These are phyloP conservation scores for Microdochium nivale DNA, from an alignment of 2,329 filamentous ascomycete species.

Conservation along the genomic window DNA sequence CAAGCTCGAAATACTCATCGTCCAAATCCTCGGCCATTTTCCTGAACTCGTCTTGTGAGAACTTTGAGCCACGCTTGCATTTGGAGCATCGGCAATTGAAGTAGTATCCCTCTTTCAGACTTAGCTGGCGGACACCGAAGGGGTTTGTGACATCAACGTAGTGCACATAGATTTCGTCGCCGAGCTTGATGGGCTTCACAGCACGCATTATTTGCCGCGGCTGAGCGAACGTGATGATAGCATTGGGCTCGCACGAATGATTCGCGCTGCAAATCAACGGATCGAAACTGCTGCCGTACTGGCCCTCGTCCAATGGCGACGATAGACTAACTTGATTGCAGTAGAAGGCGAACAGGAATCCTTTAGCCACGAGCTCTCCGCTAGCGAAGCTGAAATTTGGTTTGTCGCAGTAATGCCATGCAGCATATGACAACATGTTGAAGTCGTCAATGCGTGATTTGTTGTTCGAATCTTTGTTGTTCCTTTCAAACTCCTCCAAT, in stretches of 20 bases:
- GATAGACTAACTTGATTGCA: slow-evolving; percentile 9
- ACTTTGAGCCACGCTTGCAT: slow-evolving; percentile 28
- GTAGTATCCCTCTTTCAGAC: slow-evolving; percentile 33
- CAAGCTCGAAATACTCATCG: slow-evolving; percentile 7
- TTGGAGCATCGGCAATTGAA: slow-evolving; percentile 39
- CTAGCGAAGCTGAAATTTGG: slow-evolving; percentile 9
- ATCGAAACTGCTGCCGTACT: slow-evolving; percentile 15
- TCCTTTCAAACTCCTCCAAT: slow-evolving; percentile 6
- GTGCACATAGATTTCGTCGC: slow-evolving; percentile 39
- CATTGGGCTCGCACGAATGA: slow-evolving; percentile 44
- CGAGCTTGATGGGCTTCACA: slow-evolving; percentile 32
- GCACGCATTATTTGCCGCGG: slow-evolving; percentile 31
- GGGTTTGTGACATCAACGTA: slow-evolving; percentile 39
- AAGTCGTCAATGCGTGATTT: slow-evolving; percentile 12
- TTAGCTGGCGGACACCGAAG: slow-evolving; percentile 30
- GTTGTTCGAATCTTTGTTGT: slow-evolving; percentile 11
- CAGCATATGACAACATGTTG: slow-evolving; percentile 10
- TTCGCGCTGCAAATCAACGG: slow-evolving; percentile 25
- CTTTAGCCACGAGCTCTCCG: slow-evolving; percentile 6
- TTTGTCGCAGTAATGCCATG: slow-evolving; percentile 12
- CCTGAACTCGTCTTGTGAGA: slow-evolving; percentile 29
- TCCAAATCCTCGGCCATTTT: slow-evolving; percentile 10
- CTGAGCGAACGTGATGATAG: slow-evolving; percentile 36
- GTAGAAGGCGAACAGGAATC: slow-evolving; percentile 14
- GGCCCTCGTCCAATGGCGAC: slow-evolving; percentile 11